Base-by-base conservation (phyloP, 768 basidiomycete genomes). In the Collybia sordida region DNA sequence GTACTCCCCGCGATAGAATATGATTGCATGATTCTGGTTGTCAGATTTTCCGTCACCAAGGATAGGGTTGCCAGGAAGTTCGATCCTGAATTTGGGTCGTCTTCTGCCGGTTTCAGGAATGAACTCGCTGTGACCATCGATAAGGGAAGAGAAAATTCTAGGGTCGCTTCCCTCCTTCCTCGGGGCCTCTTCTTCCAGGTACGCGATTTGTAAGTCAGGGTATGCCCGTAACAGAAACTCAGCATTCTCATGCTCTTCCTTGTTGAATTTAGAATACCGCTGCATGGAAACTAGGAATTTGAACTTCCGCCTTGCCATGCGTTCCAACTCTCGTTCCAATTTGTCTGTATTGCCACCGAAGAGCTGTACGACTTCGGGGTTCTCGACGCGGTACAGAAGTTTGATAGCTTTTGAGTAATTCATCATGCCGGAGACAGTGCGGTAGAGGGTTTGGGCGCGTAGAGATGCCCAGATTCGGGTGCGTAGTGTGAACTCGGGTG, bases 381-480 rank as follows among this genome's bases (percentile, higher is more conserved):
- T 98, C 74, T 99, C 97, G 37, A 99, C 97, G 49, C 96, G 93
- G 69, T 98, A 96, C n/a, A 99, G 81, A 28, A 99, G 75, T 67
- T 99, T 99, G 83, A 99, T 98, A 11, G 97, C 97, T 75, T 99
- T 99, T 57, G 91, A 86, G 68, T 99, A 98, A 73, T 99, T 99
- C 97, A 98, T 98, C 92, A 99, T 98, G 45, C 97, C 97, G 28
- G 97, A 98, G 15, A 99, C 96, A 12, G 97, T 99, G 57, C 97
- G 86, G 66, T 99, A 98, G 17, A 99, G 82, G 1, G 97, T 99
- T 74, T 99, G 97, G 15, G 97, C 97, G 47, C 97, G 92, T 7
- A 99, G 82, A 4, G 96, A 98, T 7, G 97, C 95, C 97, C 97
- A 99, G 62, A 99, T 99, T 65, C 97, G 88, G 6, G 97, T 99